These are phyloP conservation scores for Scutellaria barbata DNA, from an alignment of 257 asterid species.

Conservation along the genomic window DNA sequence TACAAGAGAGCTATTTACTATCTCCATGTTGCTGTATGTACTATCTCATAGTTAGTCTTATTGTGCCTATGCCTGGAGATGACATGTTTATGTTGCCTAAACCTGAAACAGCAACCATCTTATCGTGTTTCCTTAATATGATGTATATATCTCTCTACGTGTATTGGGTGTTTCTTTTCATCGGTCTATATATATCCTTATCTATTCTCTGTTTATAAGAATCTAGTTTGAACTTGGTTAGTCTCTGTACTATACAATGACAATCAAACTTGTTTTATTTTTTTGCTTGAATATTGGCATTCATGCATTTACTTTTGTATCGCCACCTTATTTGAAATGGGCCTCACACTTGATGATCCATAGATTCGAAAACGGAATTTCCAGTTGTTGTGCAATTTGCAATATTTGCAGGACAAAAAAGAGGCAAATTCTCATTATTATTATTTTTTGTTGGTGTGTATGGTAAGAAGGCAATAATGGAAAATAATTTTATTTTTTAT, in stretches of 20 bases:
- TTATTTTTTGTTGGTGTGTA: too few relatives aligned
- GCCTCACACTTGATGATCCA: too few relatives aligned
- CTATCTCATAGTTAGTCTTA: slow-evolving; percentile 2
- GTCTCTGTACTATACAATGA: not conserved
- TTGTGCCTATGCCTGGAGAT: slow-evolving; percentile 6
- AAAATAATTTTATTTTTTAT: too few relatives aligned
- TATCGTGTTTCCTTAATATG: not conserved
- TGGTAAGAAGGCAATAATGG: too few relatives aligned
- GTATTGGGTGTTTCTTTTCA: not conserved
- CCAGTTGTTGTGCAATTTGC: too few relatives aligned
- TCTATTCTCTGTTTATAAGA: not conserved
- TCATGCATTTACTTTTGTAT: not conserved
- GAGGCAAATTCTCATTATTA: too few relatives aligned
- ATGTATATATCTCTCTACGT: not conserved
- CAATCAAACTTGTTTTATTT: not conserved
- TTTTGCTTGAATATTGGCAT: not conserved
- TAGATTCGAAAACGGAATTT: too few relatives aligned
- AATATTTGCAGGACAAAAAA: too few relatives aligned
- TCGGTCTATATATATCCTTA: not conserved
- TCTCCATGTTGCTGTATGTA: not conserved
- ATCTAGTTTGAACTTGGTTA: not conserved
- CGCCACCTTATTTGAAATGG: too few relatives aligned
- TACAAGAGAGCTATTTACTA: slow-evolving; percentile 3
- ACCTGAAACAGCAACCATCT: slow-evolving; percentile 10
- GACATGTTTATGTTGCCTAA: slow-evolving; percentile 12